These are phyloP conservation scores for Friedmanniomyces simplex DNA, from an alignment of 495 filamentous ascomycete genomes.

Conservation along the genomic window DNA sequence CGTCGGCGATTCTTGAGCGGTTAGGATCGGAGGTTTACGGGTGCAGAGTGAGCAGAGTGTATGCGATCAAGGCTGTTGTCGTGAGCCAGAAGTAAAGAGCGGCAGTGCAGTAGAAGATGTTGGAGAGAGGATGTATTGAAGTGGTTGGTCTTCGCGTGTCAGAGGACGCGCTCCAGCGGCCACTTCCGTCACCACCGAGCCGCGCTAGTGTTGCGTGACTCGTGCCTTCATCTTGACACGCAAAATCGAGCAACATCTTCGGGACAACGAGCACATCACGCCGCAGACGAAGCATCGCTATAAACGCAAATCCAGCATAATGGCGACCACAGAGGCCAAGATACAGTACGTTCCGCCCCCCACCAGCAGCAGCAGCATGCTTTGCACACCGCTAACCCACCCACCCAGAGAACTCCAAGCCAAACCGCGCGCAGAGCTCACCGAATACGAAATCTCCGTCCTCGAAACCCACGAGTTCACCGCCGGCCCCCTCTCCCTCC, in stretches of 20 bases:
- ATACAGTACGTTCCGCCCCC: slow-evolving; percentile 53
- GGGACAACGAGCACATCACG: not conserved
- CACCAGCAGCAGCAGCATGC: not conserved
- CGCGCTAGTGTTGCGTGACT: not conserved
- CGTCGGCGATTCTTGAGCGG: not conserved
- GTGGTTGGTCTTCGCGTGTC: not conserved
- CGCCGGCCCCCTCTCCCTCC: slow-evolving; percentile 75
- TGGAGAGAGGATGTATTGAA: not conserved
- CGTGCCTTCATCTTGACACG: not conserved
- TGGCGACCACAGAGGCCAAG: slow-evolving; percentile 56
- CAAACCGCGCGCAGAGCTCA: slow-evolving; percentile 72
- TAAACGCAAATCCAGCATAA: slow-evolving; percentile 30
- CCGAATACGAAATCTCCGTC: slow-evolving; percentile 79
- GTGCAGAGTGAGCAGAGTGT: not conserved
- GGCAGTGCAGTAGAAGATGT: not conserved
- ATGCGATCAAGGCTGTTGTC: not conserved
- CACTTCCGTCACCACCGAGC: not conserved
- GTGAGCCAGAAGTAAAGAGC: not conserved
- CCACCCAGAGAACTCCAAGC: slow-evolving; percentile 60
- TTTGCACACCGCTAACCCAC: slow-evolving; percentile 16
- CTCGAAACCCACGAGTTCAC: slow-evolving; percentile 88
- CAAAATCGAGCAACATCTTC: not conserved
- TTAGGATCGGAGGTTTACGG: not conserved
- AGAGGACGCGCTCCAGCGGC: not conserved
- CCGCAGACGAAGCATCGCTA: no score